Evolutionary conservation across 192 early-diverging fungal genomes (phyloP).

Genomic region (Spizellomyces sp.): DNA sequence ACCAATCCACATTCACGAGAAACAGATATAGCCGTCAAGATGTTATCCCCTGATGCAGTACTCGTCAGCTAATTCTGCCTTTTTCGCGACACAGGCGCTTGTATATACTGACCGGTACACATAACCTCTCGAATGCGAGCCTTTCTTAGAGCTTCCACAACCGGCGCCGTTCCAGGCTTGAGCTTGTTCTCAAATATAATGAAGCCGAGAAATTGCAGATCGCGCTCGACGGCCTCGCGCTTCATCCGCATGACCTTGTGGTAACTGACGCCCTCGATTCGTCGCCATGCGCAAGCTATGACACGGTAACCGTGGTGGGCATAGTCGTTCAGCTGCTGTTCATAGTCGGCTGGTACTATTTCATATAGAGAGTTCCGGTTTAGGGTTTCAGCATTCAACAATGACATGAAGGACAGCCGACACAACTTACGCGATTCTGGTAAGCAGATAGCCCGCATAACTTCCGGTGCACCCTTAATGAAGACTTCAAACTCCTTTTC

Average conservation of each 20-base stretch:
- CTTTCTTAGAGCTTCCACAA: constrained; percentile 73
- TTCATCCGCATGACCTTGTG: constrained; percentile 77
- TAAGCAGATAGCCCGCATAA: constrained; percentile 84
- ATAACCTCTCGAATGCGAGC: constrained; percentile 94
- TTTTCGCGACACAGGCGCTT: constrained; percentile 37
- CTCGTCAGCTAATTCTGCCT: background rate
- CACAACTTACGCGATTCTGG: constrained; percentile 55
- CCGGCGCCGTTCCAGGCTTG: constrained; percentile 80
- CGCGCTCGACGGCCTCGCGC: constrained; percentile 83
- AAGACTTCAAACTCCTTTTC: constrained; percentile 70
- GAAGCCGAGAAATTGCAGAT: constrained; percentile 90
- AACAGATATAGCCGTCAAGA: constrained; percentile 94
- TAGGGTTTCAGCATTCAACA: constrained; percentile 24
- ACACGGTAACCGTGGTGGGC: constrained; percentile 97
- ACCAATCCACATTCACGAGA: constrained; percentile 91
- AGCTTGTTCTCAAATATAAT: constrained; percentile 99
- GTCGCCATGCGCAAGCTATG: constrained; percentile 86
- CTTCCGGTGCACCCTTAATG: constrained; percentile 98
- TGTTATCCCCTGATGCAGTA: constrained; percentile 76
- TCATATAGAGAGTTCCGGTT: constrained; percentile 10
- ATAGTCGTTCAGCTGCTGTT: constrained; percentile 77
- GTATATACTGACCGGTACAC: constrained; percentile 67
- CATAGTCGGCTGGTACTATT: constrained; percentile 78
- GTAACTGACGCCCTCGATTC: constrained; percentile 68
- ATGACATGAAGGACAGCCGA: constrained; percentile 4